These are phyloP conservation scores for Mrakia frigida DNA, from an alignment of 768 basidiomycete genomes.

Conservation along the genomic window DNA sequence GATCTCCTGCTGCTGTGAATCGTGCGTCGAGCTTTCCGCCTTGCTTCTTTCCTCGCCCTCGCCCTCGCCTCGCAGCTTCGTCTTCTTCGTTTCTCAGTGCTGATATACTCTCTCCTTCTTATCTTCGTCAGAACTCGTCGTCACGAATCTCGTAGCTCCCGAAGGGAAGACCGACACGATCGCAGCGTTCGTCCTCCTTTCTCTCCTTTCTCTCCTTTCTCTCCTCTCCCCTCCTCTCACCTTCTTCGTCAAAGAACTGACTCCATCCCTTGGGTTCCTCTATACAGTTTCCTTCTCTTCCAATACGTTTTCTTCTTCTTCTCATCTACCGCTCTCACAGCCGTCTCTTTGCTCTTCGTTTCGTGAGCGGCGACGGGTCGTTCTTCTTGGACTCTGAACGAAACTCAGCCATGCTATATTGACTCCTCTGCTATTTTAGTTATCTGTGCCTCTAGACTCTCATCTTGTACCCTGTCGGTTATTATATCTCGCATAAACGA, in stretches of 20 bases:
- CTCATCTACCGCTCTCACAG: not conserved
- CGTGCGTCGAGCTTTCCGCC: not conserved
- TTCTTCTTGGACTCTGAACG: too few relatives aligned
- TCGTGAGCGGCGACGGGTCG: not conserved
- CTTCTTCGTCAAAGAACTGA: not conserved
- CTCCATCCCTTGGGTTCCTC: too few relatives aligned
- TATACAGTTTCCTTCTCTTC: conserved; percentile 45
- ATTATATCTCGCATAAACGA: too few relatives aligned
- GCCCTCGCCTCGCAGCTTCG: not conserved
- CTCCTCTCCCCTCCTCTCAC: not conserved
- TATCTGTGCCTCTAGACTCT: too few relatives aligned
- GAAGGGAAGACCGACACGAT: conserved; percentile 51
- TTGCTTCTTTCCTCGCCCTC: not conserved
- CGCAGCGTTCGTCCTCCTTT: conserved; percentile 47
- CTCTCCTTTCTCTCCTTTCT: too few relatives aligned
- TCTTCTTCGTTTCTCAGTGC: conserved; percentile 37
- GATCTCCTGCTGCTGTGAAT: too few relatives aligned
- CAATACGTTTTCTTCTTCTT: not conserved
- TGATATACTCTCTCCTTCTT: too few relatives aligned
- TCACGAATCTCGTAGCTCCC: conserved; percentile 51
- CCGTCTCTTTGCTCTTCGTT: not conserved
- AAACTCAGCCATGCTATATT: too few relatives aligned
- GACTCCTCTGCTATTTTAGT: too few relatives aligned
- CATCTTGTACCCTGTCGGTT: too few relatives aligned
- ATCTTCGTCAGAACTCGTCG: conserved; percentile 44